Base-by-base conservation (phyloP, 352 stramenopile species). In the Achlya hypogyna region DNA sequence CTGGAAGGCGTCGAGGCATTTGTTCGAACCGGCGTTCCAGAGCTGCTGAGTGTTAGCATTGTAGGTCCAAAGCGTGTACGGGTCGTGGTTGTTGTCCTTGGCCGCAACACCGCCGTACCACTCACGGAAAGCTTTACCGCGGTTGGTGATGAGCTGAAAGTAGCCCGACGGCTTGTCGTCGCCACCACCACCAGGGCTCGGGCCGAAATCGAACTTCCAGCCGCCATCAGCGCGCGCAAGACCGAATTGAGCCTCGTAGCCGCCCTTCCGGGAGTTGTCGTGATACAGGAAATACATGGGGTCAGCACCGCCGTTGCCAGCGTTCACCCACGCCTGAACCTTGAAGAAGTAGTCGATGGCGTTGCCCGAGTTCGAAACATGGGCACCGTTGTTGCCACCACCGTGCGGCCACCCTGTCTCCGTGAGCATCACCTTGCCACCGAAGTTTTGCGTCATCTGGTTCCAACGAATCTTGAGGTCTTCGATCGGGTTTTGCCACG, bases 1-100 rank as follows among this genome's bases (percentile, higher is more conserved):
- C 23, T 14, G 6, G 49, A 16, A 54, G 6, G 49, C 49, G 63
- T 89, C 81, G 12, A 89, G 67, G 49, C 79, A 88, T 60, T 76
- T 71, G 51, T 81, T 69, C 10, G 75, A 77, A 67, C 72, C 67
- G 69, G 82, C 79, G 23, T 73, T 67, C 58, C 74, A 71, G 35
- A 88, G 51, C 12, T 78, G 70, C 42, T 83, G 74, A 10, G 71
- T 75, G 47, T 69, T 60, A 6, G 71, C 59, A 63, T 81, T 72
- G 65, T 78, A 85, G 51, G 69, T 71, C 80, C 80, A 42, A 42
- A 42, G 34, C 34, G 34, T 14, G 34, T 14, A 14, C 14, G 34
- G 34, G 29, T 54, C 49, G 6, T 16, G 16, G 49, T 54, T 54
- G 29, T 54, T 54, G 49, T 54, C 49, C 49, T 54, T 54, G 49